A percentile compares a stretch with the other conserved stretches of the same genome.
Evolutionary conservation across 768 basidiomycete species (phyloP).

Genomic region (Baorangia bicolor): DNA sequence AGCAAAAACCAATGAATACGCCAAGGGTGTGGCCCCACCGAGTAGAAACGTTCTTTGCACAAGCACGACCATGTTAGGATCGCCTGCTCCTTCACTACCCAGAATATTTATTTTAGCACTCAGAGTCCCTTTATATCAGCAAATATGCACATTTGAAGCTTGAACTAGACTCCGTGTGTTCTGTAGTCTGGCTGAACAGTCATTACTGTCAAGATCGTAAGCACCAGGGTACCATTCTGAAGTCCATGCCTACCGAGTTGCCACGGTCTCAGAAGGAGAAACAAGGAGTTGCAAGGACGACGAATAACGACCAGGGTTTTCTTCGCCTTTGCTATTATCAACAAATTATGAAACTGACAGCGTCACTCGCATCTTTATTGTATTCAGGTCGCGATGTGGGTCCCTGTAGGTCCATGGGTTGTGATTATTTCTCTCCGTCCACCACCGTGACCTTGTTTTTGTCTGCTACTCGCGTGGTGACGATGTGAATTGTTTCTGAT

Average conservation of each 20-base stretch:
- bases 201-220: background rate
- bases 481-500: slow-evolving; percentile 6
- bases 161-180: background rate
- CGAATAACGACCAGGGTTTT: background rate
- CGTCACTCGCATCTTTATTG: slow-evolving; percentile 9
- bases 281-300: slow-evolving; percentile 16
- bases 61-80: background rate
- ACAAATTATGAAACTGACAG: background rate
- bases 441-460: slow-evolving; percentile 17
- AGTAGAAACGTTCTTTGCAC: background rate
- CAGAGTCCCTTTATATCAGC: background rate
- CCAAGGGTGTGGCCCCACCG: background rate
- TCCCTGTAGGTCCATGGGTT: slow-evolving; percentile 21
- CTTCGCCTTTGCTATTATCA: background rate
- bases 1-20: background rate
- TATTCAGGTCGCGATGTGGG: slow-evolving; percentile 20
- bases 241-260: background rate
- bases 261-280: background rate
- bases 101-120: too few species aligned
- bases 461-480: slow-evolving; percentile 8
- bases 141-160: background rate
- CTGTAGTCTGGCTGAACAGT: background rate
- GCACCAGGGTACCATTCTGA: background rate
- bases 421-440: background rate
- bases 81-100: too few species aligned